phyloP scores from a whole-genome alignment of 129 eudicot species.

The Centaurea solstitialis region DNA sequence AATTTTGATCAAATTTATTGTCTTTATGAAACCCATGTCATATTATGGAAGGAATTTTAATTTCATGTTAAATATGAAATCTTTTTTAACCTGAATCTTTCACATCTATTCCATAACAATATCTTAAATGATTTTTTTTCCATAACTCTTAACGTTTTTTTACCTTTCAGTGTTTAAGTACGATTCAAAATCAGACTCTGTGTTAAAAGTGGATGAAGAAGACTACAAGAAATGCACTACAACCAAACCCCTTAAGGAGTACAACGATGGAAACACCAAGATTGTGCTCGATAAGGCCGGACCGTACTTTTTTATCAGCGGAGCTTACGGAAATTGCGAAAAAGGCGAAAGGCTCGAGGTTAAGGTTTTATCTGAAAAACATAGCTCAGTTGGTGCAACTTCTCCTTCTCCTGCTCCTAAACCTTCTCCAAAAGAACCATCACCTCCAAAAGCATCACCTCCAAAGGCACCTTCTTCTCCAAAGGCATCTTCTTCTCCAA shows the following conservation, averaged over 20 bases:
- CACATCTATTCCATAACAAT: not conserved
- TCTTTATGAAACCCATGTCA: not conserved
- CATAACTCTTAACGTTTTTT: not conserved
- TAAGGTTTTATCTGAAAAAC: conserved; percentile 40
- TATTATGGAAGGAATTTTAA: not conserved
- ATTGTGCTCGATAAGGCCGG: conserved; percentile 45
- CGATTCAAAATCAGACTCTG: conserved; percentile 47
- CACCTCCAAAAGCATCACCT: not conserved
- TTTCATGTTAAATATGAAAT: too few relatives aligned
- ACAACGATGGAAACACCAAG: conserved; percentile 43
- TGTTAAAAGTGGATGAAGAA: conserved; percentile 46
- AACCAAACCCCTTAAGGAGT: conserved; percentile 39
- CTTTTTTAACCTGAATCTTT: not conserved
- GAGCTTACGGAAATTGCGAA: conserved; percentile 55
- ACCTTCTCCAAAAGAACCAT: conserved; percentile 9
- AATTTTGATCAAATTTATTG: not conserved
- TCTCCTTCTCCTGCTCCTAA: conserved; percentile 4
- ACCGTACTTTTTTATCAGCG: conserved; percentile 68
- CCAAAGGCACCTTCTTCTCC: not conserved
- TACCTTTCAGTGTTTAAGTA: conserved; percentile 42
- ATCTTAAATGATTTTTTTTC: not conserved
- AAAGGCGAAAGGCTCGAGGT: conserved; percentile 65
- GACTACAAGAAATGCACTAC: conserved; percentile 51
- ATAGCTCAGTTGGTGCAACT: not conserved
- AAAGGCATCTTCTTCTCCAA: not conserved